phyloP scores from a whole-genome alignment of 2,329 filamentous ascomycete genomes.

The Pezicula radicicola region DNA sequence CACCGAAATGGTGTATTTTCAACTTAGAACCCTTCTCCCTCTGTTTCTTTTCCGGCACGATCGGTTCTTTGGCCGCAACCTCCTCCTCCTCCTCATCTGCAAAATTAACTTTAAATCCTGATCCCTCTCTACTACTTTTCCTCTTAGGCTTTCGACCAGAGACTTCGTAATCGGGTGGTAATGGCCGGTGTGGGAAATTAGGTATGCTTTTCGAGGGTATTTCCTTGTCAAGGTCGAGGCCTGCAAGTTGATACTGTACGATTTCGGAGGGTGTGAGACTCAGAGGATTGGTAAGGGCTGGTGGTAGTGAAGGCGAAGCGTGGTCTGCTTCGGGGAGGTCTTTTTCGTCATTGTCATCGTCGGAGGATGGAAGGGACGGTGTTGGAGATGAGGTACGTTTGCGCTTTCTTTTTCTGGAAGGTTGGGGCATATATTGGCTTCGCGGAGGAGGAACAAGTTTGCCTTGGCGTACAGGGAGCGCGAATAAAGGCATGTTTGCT shows the following conservation, averaged over 20 bases:
- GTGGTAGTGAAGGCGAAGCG: background rate
- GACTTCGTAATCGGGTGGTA: conserved; percentile 21
- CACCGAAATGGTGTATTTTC: conserved; percentile 56
- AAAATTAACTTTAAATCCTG: background rate
- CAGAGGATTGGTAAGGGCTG: conserved; percentile 45
- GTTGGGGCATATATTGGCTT: conserved; percentile 7
- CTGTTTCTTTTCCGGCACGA: conserved; percentile 1
- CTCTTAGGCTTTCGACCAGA: background rate
- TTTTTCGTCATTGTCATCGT: conserved; percentile 5
- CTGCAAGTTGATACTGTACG: conserved; percentile 51
- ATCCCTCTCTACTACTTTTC: background rate
- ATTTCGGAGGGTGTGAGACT: conserved; percentile 51
- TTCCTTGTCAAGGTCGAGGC: conserved; percentile 44
- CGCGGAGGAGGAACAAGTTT: conserved; percentile 6
- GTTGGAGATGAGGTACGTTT: conserved; percentile 10
- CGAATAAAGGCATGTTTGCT: conserved; percentile 20
- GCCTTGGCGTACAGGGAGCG: conserved; percentile 15
- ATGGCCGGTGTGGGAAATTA: conserved; percentile 50
- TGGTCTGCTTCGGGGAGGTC: background rate
- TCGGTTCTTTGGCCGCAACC: conserved; percentile 11
- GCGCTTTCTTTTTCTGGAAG: conserved; percentile 14
- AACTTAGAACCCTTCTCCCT: conserved; percentile 23
- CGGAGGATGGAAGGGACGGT: conserved; percentile 7
- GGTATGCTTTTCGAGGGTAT: conserved; percentile 34
- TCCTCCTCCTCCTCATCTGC: conserved; percentile 8